These are phyloP conservation scores for Furcasterigmium sp. DNA, from an alignment of 2,329 filamentous ascomycete species.

Conservation along the genomic window DNA sequence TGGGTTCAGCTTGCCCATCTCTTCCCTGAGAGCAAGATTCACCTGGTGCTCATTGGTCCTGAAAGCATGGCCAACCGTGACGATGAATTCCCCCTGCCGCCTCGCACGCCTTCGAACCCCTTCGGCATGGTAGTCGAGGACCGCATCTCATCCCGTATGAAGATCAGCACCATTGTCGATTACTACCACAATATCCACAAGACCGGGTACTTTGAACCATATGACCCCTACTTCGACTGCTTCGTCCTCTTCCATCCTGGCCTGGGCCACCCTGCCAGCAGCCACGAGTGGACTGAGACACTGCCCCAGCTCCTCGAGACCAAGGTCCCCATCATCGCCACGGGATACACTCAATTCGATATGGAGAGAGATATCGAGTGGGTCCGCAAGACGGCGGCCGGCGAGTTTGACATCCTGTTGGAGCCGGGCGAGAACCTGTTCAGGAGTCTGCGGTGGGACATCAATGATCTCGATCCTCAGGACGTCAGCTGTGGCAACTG, in stretches of 20 bases:
- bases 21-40: slow-evolving; percentile 87
- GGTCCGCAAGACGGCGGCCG: slow-evolving; percentile 77
- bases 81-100: slow-evolving; percentile 83
- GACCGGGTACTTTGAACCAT: slow-evolving; percentile 84
- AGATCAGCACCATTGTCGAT: slow-evolving; percentile 96
- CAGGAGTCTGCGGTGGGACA: slow-evolving; percentile 89
- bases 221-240: slow-evolving; percentile 97
- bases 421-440: slow-evolving; percentile 93
- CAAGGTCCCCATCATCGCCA: slow-evolving; percentile 89
- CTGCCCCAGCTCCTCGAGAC: slow-evolving; percentile 87
- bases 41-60: slow-evolving; percentile 90
- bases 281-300: slow-evolving; percentile 91
- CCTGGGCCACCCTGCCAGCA: slow-evolving; percentile 86
- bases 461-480: slow-evolving; percentile 92
- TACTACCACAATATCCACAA: slow-evolving; percentile 97
- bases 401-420: slow-evolving; percentile 88
- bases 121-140: slow-evolving; percentile 95
- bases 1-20: slow-evolving; percentile 94
- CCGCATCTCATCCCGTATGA: slow-evolving; percentile 80
- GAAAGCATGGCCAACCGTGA: slow-evolving; percentile 95
- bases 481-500: slow-evolving; percentile 95
- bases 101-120: slow-evolving; percentile 78
- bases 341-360: slow-evolving; percentile 92
- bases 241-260: slow-evolving; percentile 97
- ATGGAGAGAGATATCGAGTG: slow-evolving; percentile 90